phyloP scores from a whole-genome alignment of 2,329 filamentous ascomycete species.

The Emergomyces africanus region DNA sequence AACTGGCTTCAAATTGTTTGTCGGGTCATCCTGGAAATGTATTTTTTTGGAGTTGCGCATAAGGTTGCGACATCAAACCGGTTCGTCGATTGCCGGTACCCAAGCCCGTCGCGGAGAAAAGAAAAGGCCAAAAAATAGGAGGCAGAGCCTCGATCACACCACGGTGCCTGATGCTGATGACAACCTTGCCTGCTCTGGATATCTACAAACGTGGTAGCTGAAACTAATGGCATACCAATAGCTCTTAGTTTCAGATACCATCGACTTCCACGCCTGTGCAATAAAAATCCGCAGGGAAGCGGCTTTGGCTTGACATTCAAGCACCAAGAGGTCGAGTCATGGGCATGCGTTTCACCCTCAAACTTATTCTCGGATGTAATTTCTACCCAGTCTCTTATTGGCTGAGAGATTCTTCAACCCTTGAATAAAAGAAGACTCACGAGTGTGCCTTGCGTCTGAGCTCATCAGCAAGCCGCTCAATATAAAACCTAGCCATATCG shows the following conservation, averaged over 20 bases:
- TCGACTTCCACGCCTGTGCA: background rate
- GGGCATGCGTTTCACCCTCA: too few relatives aligned
- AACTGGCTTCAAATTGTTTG: background rate
- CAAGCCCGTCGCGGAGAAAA: background rate
- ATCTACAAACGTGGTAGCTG: background rate
- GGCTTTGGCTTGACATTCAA: background rate
- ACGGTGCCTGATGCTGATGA: background rate
- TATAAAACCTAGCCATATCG: conserved; percentile 61
- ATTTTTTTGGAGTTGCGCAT: too few relatives aligned
- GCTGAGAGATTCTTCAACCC: too few relatives aligned
- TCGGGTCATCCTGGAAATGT: background rate
- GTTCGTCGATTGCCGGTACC: background rate
- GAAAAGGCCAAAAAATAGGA: background rate
- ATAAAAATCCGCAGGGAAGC: background rate
- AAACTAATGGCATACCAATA: background rate
- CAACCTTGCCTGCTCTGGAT: background rate
- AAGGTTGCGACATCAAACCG: background rate
- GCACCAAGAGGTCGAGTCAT: background rate
- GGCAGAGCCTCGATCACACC: background rate
- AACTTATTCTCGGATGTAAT: too few relatives aligned
- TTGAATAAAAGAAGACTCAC: background rate
- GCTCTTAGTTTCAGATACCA: too few relatives aligned
- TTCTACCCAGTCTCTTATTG: too few relatives aligned
- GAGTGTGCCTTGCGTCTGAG: conserved; percentile 29
- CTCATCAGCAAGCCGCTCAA: conserved; percentile 59